Percentiles rank a stretch among this genome's conserved stretches.
Evolutionary conservation across 2,329 filamentous ascomycete genomes (phyloP).

Genomic region (Diaporthe nobilis): DNA sequence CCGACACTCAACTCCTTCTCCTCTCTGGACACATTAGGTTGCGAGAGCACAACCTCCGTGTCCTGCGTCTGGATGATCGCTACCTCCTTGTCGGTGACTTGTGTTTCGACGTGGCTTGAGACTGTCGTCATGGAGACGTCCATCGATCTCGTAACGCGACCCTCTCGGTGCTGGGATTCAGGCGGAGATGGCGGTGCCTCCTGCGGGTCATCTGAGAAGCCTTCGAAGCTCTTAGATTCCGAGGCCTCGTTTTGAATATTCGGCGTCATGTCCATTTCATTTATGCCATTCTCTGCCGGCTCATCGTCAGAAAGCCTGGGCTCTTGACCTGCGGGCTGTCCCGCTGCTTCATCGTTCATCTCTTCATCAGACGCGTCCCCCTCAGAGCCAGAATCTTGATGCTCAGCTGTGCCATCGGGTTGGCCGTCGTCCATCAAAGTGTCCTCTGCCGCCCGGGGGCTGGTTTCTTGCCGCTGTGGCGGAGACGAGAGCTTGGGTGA

Average conservation of each 20-base stretch:
- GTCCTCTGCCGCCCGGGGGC: background rate
- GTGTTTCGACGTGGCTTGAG: conserved; percentile 26
- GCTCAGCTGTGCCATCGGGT: background rate
- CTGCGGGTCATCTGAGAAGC: conserved; percentile 2
- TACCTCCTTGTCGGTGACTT: background rate
- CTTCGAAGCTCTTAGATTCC: conserved; percentile 8
- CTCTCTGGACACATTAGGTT: background rate
- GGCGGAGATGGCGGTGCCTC: conserved; percentile 32
- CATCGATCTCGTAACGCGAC: background rate
- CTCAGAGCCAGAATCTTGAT: background rate
- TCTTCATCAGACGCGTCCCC: conserved; percentile 24
- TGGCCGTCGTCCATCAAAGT: background rate
- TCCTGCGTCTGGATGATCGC: conserved; percentile 12
- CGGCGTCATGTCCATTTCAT: background rate
- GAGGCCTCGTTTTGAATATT: background rate
- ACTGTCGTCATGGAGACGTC: conserved; percentile 35
- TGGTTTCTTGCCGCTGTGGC: background rate
- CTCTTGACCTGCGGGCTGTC: background rate
- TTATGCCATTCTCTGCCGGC: background rate
- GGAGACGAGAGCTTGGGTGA: background rate
- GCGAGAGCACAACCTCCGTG: background rate
- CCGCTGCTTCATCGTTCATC: background rate
- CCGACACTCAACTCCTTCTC: background rate
- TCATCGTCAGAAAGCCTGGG: conserved; percentile 8
- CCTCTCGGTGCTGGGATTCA: conserved; percentile 13